phyloP scores from a whole-genome alignment of 2,329 filamentous ascomycete species.

The Penicillium sp. region DNA sequence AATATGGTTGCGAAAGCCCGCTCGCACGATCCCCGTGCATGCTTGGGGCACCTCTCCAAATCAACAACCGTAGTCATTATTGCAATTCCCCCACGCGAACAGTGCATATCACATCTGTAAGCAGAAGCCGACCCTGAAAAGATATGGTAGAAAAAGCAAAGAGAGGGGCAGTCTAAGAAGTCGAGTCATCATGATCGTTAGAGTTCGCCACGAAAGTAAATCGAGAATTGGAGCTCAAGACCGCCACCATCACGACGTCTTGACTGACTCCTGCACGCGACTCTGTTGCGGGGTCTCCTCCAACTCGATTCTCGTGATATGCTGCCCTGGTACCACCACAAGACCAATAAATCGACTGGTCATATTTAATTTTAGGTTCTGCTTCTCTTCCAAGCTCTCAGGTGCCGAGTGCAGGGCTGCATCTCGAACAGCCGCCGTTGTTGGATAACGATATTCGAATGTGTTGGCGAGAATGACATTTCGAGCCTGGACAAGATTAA shows the following conservation, averaged over 20 bases:
- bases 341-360: slow-evolving; percentile 85
- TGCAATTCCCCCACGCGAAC: slow-evolving; percentile 14
- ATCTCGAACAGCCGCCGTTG: slow-evolving; percentile 53
- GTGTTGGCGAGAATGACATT: slow-evolving; percentile 87
- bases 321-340: slow-evolving; percentile 83
- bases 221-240: slow-evolving; percentile 7
- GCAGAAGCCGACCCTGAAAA: background rate
- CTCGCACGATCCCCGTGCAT: slow-evolving; percentile 8
- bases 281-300: slow-evolving; percentile 61
- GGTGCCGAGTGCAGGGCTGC: slow-evolving; percentile 39
- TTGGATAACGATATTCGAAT: slow-evolving; percentile 85
- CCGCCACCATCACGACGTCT: slow-evolving; percentile 23
- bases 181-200: slow-evolving; percentile 3
- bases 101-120: slow-evolving; percentile 15
- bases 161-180: slow-evolving; percentile 1
- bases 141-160: slow-evolving; percentile 1
- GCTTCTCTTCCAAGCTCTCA: slow-evolving; percentile 22
- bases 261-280: slow-evolving; percentile 26
- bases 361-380: slow-evolving; percentile 69
- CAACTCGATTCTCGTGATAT: slow-evolving; percentile 86
- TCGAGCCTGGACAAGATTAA: slow-evolving; percentile 64
- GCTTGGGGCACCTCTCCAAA: background rate
- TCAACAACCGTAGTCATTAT: slow-evolving; percentile 4
- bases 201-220: slow-evolving; percentile 14
- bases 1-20: slow-evolving; percentile 5